Conservation (phyloP, 208 protist species). For the Naegleria fowleri region DNA sequence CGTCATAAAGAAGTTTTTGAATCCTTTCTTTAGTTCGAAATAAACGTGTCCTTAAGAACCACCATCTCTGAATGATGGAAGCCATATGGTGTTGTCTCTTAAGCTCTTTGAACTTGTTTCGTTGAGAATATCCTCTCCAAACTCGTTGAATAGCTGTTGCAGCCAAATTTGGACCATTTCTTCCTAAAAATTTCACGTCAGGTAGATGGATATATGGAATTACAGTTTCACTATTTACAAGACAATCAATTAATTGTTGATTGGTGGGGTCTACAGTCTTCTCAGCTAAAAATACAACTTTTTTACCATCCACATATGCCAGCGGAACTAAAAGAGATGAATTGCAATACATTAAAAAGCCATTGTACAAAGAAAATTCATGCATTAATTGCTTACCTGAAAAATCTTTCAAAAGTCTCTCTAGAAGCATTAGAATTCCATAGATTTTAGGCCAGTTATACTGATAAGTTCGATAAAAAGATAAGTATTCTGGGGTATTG, state of each 20-base stretch:
- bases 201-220: not conserved
- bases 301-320: slow-evolving; percentile 77
- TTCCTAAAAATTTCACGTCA: not conserved
- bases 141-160: not conserved
- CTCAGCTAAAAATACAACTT: slow-evolving; percentile 44
- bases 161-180: not conserved
- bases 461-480: slow-evolving; percentile 70
- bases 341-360: no score
- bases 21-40: not conserved
- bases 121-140: slow-evolving; percentile 1
- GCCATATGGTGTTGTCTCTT: not conserved
- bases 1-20: not conserved
- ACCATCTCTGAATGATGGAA: not conserved
- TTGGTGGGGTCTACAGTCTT: not conserved
- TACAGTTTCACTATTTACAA: not conserved
- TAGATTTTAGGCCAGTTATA: slow-evolving; percentile 72
- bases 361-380: no score
- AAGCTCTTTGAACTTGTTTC: not conserved
- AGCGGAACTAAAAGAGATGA: no score
- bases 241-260: not conserved
- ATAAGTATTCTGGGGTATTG: slow-evolving; percentile 78
- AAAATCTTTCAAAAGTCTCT: slow-evolving; percentile 65
- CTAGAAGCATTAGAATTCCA: slow-evolving; percentile 61
- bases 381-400: slow-evolving; percentile 35
- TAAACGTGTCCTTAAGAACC: not conserved